Conservation (phyloP, 2,329 filamentous ascomycete genomes). For the Cladorrhinum sp. region DNA sequence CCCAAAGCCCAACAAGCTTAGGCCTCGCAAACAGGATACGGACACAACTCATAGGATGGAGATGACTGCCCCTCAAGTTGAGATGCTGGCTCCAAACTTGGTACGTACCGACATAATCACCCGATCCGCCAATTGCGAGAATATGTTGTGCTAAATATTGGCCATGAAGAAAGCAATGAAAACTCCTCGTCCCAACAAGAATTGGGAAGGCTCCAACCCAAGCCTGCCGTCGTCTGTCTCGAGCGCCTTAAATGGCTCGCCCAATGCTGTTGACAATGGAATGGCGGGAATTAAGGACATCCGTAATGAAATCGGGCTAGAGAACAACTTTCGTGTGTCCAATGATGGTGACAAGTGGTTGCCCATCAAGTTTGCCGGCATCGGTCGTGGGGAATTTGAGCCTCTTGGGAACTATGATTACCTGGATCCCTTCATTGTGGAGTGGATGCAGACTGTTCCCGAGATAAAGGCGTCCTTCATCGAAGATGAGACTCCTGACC, state of each 20-base stretch:
- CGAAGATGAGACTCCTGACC: neutral
- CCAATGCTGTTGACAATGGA: constrained; percentile 6
- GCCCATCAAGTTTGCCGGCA: constrained; percentile 5
- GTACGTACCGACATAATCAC: neutral
- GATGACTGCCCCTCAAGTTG: neutral
- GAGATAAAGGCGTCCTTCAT: constrained; percentile 1
- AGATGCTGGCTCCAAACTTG: neutral
- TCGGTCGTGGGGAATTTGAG: constrained; percentile 10
- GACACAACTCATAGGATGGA: neutral
- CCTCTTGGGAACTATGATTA: constrained; percentile 1
- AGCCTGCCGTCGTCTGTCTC: constrained; percentile 7
- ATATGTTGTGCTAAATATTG: neutral
- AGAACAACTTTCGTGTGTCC: constrained; percentile 6
- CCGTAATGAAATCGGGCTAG: constrained; percentile 16
- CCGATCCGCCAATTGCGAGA: neutral
- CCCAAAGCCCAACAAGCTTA: neutral
- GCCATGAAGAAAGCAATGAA: neutral
- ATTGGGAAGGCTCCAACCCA: constrained; percentile 13
- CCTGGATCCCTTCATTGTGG: constrained; percentile 9
- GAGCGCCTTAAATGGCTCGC: neutral
- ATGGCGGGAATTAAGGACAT: constrained; percentile 10
- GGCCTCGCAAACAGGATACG: neutral
- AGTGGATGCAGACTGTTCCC: constrained; percentile 14
- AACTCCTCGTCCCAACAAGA: constrained; percentile 9
- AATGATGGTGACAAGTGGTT: constrained; percentile 7